These are phyloP conservation scores for Pharus latifolius DNA, from an alignment of 176 grass and related monocot species.

Conservation along the genomic window DNA sequence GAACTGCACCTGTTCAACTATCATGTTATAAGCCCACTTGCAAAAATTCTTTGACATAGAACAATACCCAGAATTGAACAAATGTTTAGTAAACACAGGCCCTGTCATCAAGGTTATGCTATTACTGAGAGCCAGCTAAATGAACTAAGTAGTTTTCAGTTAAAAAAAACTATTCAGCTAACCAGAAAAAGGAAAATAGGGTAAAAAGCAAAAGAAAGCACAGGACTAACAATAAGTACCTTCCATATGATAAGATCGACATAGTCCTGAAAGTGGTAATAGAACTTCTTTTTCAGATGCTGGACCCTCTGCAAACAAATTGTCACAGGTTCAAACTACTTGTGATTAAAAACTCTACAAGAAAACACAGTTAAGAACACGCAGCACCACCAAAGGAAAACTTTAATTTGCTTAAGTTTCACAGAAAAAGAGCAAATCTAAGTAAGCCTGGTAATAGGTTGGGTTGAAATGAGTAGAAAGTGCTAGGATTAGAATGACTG, in stretches of 20 bases:
- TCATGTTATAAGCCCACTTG: conserved; percentile 34
- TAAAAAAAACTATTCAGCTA: not conserved
- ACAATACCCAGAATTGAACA: not conserved
- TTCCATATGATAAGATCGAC: conserved; percentile 95
- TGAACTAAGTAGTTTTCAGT: not conserved
- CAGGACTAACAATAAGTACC: conserved; percentile 26
- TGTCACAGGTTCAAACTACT: conserved; percentile 7
- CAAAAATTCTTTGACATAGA: conserved; percentile 14
- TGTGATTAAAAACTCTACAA: not conserved
- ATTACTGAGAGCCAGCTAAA: conserved; percentile 1
- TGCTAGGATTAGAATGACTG: too few species aligned
- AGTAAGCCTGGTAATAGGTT: too few species aligned
- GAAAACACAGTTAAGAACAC: not conserved
- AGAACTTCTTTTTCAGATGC: conserved; percentile 94
- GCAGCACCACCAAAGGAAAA: not conserved
- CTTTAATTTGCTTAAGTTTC: too few species aligned
- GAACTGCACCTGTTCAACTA: conserved; percentile 86
- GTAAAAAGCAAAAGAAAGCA: conserved; percentile 15
- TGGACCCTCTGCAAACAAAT: conserved; percentile 87
- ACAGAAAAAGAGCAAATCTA: too few species aligned
- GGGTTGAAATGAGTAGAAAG: too few species aligned
- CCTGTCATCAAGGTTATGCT: conserved; percentile 12
- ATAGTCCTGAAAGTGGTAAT: conserved; percentile 98
- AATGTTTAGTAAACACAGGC: not conserved
- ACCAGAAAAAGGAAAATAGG: not conserved